Evolutionary conservation across 2,329 filamentous ascomycete genomes (phyloP), one percentile per base, ranked within the genome.

Genomic region (Aspergillus ustus): DNA sequence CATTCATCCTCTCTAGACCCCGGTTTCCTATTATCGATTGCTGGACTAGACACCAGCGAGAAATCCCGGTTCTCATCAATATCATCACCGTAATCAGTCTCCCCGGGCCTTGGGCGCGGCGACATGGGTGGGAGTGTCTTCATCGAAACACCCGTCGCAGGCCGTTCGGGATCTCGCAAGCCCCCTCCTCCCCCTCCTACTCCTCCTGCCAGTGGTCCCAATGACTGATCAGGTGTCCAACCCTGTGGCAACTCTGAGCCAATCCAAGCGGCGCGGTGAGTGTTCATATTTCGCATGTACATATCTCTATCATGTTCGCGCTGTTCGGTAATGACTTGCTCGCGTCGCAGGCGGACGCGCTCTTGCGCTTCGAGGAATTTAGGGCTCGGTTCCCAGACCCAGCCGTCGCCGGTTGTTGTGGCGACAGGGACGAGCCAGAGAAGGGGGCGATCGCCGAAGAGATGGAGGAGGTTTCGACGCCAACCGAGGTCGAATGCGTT

Each of bases 401-500:
- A 99, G 22, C 95, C 95, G 75, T 99, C 92, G 37, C 94, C 94
- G 0, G 87, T 91, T 2, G 93, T 96, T 72, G 91, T 98, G 75
- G 86, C 87, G 50, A 98, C 80, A 0, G 95, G 95, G 1, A 98
- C 63, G 29, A 83, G 79, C 94, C 95, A 98, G 8, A 95, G 81
- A 28, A 86, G 77, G 1, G 88, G 88, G 1, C 81, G 86, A 0
- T 87, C 85, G 0, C 95, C 95, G 67, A 99, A 92, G 2, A 99
- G 84, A 73, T 97, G 91, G 1, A 79, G 73, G 5, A 98, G 76
- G 74, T 99, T 99, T 46, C 85, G 85, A 61, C 85, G 87, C 85
- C 89, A 90, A 62, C 95, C 95, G 2, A 97, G 86, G 70, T 99
- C 91, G 72, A 99, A 99, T 2, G 93, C 95, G 72, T 95, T 93